Evolutionary conservation across 2,329 filamentous ascomycete species (phyloP).

Genomic region (Cercospora sesami): DNA sequence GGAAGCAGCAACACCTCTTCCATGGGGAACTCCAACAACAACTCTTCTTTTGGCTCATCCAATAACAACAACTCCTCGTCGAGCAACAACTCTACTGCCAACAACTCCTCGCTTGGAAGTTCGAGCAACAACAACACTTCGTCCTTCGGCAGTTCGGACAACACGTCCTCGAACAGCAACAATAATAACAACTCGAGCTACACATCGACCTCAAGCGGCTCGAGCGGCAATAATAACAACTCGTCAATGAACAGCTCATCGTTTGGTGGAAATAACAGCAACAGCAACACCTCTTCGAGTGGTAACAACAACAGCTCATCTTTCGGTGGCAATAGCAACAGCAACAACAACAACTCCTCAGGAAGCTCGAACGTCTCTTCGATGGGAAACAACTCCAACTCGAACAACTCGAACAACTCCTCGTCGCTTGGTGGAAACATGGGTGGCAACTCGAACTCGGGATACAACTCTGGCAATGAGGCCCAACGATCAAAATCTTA

Average conservation of each 20-base stretch:
- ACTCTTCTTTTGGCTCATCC: slow-evolving; percentile 7
- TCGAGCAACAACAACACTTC: slow-evolving; percentile 12
- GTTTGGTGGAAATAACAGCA: slow-evolving; percentile 8
- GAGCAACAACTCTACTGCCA: slow-evolving; percentile 1
- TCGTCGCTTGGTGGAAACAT: neutral
- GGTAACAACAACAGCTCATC: slow-evolving; percentile 9
- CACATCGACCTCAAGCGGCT: slow-evolving; percentile 8
- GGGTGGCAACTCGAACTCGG: neutral
- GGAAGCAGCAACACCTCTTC: slow-evolving; percentile 17
- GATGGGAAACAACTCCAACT: slow-evolving; percentile 1
- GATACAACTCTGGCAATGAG: slow-evolving; percentile 14
- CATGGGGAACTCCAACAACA: neutral
- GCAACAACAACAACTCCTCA: slow-evolving; percentile 7
- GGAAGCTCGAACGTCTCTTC: slow-evolving; percentile 9
- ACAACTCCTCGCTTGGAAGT: slow-evolving; percentile 11
- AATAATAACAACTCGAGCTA: slow-evolving; percentile 10
- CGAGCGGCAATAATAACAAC: slow-evolving; percentile 10
- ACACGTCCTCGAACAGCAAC: slow-evolving; percentile 8
- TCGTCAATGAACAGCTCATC: slow-evolving; percentile 5
- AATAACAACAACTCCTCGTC: slow-evolving; percentile 7
- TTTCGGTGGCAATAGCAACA: neutral
- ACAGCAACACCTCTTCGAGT: neutral
- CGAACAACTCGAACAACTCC: slow-evolving; percentile 2
- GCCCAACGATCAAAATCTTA: slow-evolving; percentile 15
- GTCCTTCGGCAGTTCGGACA: neutral